phyloP scores from a whole-genome alignment of 2,329 filamentous ascomycete species.

The Beauveria medogensis region DNA sequence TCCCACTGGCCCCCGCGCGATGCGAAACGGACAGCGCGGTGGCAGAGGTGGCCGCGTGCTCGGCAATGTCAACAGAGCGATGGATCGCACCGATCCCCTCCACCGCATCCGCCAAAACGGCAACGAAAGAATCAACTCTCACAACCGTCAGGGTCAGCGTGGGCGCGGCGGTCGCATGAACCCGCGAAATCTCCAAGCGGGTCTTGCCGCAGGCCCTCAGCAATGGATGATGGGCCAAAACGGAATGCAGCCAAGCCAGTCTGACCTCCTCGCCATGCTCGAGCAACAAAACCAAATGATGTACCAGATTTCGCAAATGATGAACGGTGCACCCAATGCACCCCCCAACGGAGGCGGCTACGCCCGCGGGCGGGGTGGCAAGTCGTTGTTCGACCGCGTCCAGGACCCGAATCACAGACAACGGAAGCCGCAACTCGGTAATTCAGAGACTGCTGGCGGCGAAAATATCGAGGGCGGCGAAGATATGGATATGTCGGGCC shows the following conservation, averaged over 20 bases:
- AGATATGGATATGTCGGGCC: conserved; percentile 57
- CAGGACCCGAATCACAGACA: conserved; percentile 45
- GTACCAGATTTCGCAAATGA: conserved; percentile 60
- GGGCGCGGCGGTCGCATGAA: conserved; percentile 43
- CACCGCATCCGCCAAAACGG: conserved; percentile 72
- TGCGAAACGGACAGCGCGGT: conserved; percentile 65
- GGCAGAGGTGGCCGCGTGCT: conserved; percentile 74
- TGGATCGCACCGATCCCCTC: conserved; percentile 73
- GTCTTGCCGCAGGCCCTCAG: conserved; percentile 31
- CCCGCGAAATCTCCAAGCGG: conserved; percentile 44
- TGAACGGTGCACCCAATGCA: conserved; percentile 51
- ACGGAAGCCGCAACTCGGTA: conserved; percentile 35
- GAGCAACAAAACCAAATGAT: conserved; percentile 87
- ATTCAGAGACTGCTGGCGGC: conserved; percentile 28
- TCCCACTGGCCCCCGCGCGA: conserved; percentile 88
- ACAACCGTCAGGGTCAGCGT: conserved; percentile 54
- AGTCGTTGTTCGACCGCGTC: conserved; percentile 69
- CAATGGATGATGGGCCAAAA: conserved; percentile 39
- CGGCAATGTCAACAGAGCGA: conserved; percentile 72
- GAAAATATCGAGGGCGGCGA: conserved; percentile 36
- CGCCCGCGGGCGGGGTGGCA: conserved; percentile 34
- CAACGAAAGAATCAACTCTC: conserved; percentile 73
- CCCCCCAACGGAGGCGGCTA: conserved; percentile 36
- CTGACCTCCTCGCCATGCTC: conserved; percentile 63
- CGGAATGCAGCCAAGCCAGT: conserved; percentile 34